Evolutionary conservation across 108 stramenopile species (phyloP), one percentile per base, ranked within the genome.

Genomic region (Nannochloropsis oceanica): DNA sequence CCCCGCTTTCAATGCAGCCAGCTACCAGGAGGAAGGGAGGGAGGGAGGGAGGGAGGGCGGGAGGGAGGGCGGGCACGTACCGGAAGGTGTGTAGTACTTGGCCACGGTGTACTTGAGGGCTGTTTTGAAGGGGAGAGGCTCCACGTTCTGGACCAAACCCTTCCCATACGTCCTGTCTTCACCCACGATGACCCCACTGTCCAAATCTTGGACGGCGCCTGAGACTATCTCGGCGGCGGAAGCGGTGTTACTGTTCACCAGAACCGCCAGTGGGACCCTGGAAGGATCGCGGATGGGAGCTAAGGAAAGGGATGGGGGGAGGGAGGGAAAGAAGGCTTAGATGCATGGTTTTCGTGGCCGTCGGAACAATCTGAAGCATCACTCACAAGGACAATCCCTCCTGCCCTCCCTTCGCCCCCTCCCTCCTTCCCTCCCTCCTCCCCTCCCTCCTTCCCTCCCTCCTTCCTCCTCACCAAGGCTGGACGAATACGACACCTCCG

Each of bases 71-170:
- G 46, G 46, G 46, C 46, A 50, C 13, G 46, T 13, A 25, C 97
- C 97, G 86, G 91, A 92, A n/a, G 97, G 97, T 0, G 97, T 98
- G 92, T 96, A 98, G 88, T 98, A 98, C 86, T 96, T 95, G 44
- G 96, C 97, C 11, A 98, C 96, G 22, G 97, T 98, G 87, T 94
- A 96, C 87, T 98, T 98, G 27, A 98, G 90, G 3, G 96, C 95
- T 44, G 92, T 94, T 81, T 89, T 82, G 86, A 86, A 89, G 11
- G 91, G 90, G 24, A 90, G 90, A 42, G 79, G 26, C 84, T 95
- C 95, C 9, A 97, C 96, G 90, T 96, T 96, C 88, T 98, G 97
- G n/a, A 98, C 96, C n/a, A 98, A 88, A 7, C 97, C 97, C 90
- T 98, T 98, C 34, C 97, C 96, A 90, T 92, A 98, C n/a, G 95